These are phyloP conservation scores for Fusarium tupiense DNA, from an alignment of 2,329 filamentous ascomycete species.

Conservation along the genomic window DNA sequence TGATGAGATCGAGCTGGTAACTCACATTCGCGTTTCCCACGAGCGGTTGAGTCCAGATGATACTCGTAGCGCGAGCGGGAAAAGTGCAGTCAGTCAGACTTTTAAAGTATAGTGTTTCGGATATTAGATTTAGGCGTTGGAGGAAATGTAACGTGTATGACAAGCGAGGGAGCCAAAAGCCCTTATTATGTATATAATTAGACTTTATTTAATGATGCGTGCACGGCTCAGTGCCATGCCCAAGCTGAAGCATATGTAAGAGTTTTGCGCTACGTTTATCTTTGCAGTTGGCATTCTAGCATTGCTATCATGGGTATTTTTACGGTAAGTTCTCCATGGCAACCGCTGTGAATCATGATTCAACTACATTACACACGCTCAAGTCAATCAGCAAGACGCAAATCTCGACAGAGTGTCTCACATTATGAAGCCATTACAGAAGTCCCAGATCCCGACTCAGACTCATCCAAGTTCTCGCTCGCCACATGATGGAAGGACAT, in stretches of 20 bases:
- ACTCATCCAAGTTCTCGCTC: too few species aligned
- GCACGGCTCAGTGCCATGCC: neutral
- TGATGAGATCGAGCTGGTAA: constrained; percentile 15
- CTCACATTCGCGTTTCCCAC: neutral
- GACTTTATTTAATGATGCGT: neutral
- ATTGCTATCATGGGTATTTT: fast-evolving
- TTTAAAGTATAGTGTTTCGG: neutral
- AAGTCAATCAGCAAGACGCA: too few species aligned
- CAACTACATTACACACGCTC: too few species aligned
- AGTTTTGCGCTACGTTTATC: neutral
- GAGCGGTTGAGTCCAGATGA: neutral
- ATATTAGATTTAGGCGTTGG: neutral
- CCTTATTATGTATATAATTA: neutral
- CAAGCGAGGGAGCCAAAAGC: neutral
- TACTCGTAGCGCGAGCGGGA: neutral
- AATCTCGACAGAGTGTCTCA: too few species aligned
- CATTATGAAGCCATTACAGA: too few species aligned
- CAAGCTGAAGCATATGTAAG: neutral
- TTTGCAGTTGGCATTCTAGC: neutral
- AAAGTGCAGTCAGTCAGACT: neutral
- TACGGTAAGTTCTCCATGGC: neutral
- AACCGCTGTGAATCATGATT: neutral
- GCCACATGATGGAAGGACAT: too few species aligned
- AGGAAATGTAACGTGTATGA: neutral
- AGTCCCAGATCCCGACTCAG: too few species aligned